A percentile compares a stretch with the other conserved stretches of the same genome.
These are phyloP conservation scores for Omphalotus olearius DNA, from an alignment of 1,284 basidiomycete species.

Conservation along the genomic window DNA sequence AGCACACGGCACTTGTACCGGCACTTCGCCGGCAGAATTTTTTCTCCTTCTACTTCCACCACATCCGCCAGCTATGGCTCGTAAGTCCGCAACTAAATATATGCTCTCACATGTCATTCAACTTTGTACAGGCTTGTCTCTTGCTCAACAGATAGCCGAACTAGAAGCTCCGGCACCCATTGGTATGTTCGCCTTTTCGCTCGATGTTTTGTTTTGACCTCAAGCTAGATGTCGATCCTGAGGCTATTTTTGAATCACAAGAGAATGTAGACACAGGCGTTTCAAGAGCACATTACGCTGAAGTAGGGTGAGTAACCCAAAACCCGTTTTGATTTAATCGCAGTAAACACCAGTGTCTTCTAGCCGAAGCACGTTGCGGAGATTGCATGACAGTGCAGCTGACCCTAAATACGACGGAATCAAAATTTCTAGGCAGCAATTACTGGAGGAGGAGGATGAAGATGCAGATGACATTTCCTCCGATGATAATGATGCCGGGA, in stretches of 20 bases:
- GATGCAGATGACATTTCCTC: conserved; percentile 18
- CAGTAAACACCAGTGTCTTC: conserved; percentile 10
- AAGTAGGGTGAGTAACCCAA: conserved; percentile 63
- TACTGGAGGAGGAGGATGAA: conserved; percentile 40
- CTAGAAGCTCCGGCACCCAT: conserved; percentile 68
- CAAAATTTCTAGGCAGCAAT: conserved; percentile 56
- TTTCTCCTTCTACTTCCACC: background rate
- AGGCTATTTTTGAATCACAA: conserved; percentile 45
- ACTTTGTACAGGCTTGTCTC: conserved; percentile 46
- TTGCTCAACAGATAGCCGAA: conserved; percentile 80
- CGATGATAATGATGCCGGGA: conserved; percentile 15
- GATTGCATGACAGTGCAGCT: conserved; percentile 52
- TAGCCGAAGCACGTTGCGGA: conserved; percentile 69
- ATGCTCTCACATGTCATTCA: background rate
- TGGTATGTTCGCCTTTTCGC: conserved; percentile 37
- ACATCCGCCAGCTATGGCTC: conserved; percentile 1
- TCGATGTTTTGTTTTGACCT: conserved; percentile 11
- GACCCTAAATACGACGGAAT: conserved; percentile 77
- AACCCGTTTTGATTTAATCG: conserved; percentile 4
- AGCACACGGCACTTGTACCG: background rate
- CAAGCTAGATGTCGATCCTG: conserved; percentile 70
- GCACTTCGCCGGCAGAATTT: background rate
- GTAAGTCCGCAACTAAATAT: background rate
- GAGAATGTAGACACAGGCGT: conserved; percentile 26
- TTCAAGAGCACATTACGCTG: conserved; percentile 74